These are phyloP conservation scores for Solanum lycopersicoides DNA, from an alignment of 257 asterid species.

Conservation along the genomic window DNA sequence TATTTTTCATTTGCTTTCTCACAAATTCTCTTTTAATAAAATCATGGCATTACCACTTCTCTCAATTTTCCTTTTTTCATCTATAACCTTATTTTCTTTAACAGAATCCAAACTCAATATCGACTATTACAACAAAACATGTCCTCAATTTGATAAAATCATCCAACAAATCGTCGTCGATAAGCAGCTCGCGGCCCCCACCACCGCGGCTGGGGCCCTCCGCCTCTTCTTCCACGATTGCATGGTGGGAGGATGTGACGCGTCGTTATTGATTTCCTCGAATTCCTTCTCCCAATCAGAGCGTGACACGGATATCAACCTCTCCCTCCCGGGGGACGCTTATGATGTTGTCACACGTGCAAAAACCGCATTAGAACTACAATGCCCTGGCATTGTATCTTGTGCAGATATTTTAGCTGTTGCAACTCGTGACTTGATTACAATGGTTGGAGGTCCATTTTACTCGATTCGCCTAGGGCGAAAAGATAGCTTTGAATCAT, in stretches of 20 bases:
- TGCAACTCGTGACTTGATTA: conserved; percentile 56
- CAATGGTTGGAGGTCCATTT: conserved; percentile 77
- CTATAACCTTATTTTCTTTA: conserved; percentile 1
- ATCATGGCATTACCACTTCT: conserved; percentile 28
- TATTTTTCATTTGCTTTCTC: background rate
- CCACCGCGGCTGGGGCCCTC: conserved; percentile 80
- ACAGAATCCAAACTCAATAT: conserved; percentile 27
- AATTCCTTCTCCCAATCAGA: conserved; percentile 35
- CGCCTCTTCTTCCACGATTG: conserved; percentile 95
- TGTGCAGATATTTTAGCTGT: conserved; percentile 78
- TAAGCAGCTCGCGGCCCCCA: conserved; percentile 60
- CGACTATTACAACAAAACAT: conserved; percentile 52
- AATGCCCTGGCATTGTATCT: conserved; percentile 70
- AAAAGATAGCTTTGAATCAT: conserved; percentile 38
- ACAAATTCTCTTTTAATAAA: background rate
- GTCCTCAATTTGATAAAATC: conserved; percentile 50
- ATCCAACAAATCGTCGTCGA: conserved; percentile 39
- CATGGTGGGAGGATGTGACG: conserved; percentile 83
- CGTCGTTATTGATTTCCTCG: conserved; percentile 65
- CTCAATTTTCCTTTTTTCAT: conserved; percentile 20
- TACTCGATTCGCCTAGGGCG: conserved; percentile 57
- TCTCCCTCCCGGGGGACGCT: conserved; percentile 79
- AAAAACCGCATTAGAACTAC: conserved; percentile 63
- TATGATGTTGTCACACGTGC: conserved; percentile 56
- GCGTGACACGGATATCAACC: conserved; percentile 59